These are phyloP conservation scores for Mycena epipterygia DNA, from an alignment of 768 basidiomycete genomes.

Conservation along the genomic window DNA sequence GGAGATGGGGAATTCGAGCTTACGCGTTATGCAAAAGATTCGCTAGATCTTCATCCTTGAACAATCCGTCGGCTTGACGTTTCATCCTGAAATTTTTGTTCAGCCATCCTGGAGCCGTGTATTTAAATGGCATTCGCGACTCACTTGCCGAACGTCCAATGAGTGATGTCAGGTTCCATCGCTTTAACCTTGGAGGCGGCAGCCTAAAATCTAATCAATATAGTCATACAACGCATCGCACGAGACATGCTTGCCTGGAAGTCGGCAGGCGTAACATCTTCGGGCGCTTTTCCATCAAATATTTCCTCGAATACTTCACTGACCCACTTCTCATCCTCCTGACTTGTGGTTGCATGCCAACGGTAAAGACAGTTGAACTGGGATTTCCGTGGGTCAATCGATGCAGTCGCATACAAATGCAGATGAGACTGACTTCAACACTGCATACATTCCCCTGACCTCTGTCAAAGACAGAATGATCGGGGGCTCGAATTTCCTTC, in stretches of 20 bases:
- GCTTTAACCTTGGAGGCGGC: slow-evolving; percentile 55
- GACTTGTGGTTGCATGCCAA: slow-evolving; percentile 86
- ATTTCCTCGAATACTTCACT: slow-evolving; percentile 59
- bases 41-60: slow-evolving; percentile 81
- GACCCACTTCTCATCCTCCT: slow-evolving; percentile 81
- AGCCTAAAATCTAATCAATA: slow-evolving; percentile 62
- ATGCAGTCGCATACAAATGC: no score
- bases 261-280: slow-evolving; percentile 55
- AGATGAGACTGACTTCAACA: slow-evolving; percentile 70
- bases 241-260: slow-evolving; percentile 21
- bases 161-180: slow-evolving; percentile 59
- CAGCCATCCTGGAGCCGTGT: not conserved
- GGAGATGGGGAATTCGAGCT: slow-evolving; percentile 41
- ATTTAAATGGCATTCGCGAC: slow-evolving; percentile 35
- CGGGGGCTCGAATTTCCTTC: slow-evolving; percentile 74
- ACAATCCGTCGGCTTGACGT: slow-evolving; percentile 71
- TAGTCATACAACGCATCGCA: not conserved
- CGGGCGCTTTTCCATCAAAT: slow-evolving; percentile 67
- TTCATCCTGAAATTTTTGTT: no score
- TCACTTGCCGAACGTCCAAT: slow-evolving; percentile 80
- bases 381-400: not conserved
- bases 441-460: slow-evolving; percentile 87
- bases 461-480: slow-evolving; percentile 80
- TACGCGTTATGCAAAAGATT: slow-evolving; percentile 76
- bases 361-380: slow-evolving; percentile 90